Evolutionary conservation across 805 yeast genomes (phyloP), one percentile per base, ranked within the genome.

Genomic region (Sungouiella thailandica): DNA sequence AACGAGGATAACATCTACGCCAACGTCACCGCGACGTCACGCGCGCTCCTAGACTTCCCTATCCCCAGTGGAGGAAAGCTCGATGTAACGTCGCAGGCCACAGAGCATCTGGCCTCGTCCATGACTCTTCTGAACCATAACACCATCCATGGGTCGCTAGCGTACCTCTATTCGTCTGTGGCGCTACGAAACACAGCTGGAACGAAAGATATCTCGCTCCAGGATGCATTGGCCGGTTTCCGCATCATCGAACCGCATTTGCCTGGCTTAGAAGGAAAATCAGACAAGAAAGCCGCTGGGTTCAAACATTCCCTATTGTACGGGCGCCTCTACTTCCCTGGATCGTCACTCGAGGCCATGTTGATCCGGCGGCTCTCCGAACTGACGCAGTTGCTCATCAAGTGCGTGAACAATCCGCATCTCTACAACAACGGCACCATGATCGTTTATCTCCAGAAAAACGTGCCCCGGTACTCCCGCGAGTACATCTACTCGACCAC

Each of bases 241-340:
- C 63, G 74, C 34, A 63, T 72, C 28, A 64, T 82, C 19, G 75
- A 73, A 37, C 80, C 80, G 5, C 36, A 45, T 5, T 52, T 56
- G 9, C 34, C 25, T 7, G 23, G 7, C 10, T 23, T 13, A 5
- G 17, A 29, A 12, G 23, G 20, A 16, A 32, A 20, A 14, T 16
- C 37, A 25, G 28, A 23, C 9, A 28, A 18, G 23, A 14, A 23
- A 11, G 25, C 17, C 4, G 25, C 34, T 10, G 18, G 24, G 7
- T 34, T 27, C 9, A 29, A 25, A 10, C 37, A 40, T 9, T 63
- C 78, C 0, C 62, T 90, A 11, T 58, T 83, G 22, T 90, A 86
- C 55, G 97, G 97, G 1, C 68, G 90, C 43, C 74, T 93, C 78
- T 84, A 81, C 50, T 78, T 90, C 41, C 97, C 98, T 0, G 83